Percentiles rank a stretch among this genome's conserved stretches.
These are phyloP conservation scores for Tricholoma sp. DNA, from an alignment of 768 basidiomycete genomes.

Conservation along the genomic window DNA sequence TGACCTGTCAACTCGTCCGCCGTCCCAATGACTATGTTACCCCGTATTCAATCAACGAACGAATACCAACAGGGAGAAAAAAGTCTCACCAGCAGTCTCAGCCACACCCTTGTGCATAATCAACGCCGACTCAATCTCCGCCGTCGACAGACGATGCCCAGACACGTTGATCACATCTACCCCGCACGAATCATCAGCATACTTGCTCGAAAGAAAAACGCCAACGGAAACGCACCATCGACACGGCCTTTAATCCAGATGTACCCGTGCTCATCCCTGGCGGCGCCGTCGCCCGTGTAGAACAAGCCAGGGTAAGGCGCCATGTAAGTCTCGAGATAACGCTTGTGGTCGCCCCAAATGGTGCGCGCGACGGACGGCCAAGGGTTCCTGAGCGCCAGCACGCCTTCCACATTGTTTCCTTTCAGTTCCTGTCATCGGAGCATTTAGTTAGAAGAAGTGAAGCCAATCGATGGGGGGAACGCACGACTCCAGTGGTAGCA, in stretches of 20 bases:
- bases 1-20: conserved; percentile 88
- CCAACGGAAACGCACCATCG: conserved; percentile 53
- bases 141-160: conserved; percentile 93
- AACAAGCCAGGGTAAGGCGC: conserved; percentile 85
- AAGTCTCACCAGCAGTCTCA: conserved; percentile 66
- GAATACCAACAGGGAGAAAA: neutral
- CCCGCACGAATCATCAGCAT: neutral
- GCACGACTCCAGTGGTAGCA: conserved; percentile 65
- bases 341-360: conserved; percentile 87
- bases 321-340: conserved; percentile 56
- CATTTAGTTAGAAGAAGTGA: neutral
- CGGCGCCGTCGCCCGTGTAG: conserved; percentile 98
- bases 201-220: conserved; percentile 4
- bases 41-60: no score
- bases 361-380: conserved; percentile 97
- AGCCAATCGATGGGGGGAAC: conserved; percentile 6
- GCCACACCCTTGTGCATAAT: conserved; percentile 94
- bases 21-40: conserved; percentile 71
- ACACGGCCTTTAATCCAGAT: conserved; percentile 99
- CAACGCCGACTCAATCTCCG: conserved; percentile 95
- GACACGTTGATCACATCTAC: conserved; percentile 97
- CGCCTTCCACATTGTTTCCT: conserved; percentile 87
- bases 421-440: conserved; percentile 40
- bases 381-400: conserved; percentile 77
- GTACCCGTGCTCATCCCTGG: conserved; percentile 92